Conservation (phyloP, 495 filamentous ascomycete genomes). For the Xylaria palmicola region DNA sequence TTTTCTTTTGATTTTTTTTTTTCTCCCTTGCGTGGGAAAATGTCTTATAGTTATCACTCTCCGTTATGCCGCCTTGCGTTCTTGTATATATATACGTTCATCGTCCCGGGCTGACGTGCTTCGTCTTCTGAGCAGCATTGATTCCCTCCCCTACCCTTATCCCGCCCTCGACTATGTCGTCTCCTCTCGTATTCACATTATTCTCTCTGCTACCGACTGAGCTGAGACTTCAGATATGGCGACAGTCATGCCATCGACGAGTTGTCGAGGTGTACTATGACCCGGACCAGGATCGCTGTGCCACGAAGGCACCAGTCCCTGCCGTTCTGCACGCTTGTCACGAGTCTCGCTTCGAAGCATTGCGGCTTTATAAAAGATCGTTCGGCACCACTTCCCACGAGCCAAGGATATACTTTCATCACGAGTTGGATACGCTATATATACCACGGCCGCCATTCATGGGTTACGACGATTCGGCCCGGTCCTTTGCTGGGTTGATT, state of each 20-base stretch:
- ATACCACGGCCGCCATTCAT: constrained; percentile 43
- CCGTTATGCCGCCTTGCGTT: neutral
- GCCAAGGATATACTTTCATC: constrained; percentile 44
- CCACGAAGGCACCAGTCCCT: constrained; percentile 39
- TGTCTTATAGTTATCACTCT: neutral
- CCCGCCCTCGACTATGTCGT: constrained; percentile 13
- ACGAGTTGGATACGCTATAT: constrained; percentile 48
- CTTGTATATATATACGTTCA: neutral
- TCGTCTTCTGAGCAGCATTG: neutral
- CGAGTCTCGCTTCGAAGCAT: constrained; percentile 46
- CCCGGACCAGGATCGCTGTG: constrained; percentile 29
- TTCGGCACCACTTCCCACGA: constrained; percentile 40
- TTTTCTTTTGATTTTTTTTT: too few species aligned
- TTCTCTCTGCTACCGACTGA: constrained; percentile 47
- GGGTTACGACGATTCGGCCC: constrained; percentile 47
- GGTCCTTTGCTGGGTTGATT: constrained; percentile 38
- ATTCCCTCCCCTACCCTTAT: neutral
- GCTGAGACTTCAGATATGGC: constrained; percentile 52
- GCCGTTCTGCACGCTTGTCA: constrained; percentile 39
- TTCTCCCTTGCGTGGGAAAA: neutral
- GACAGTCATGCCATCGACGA: constrained; percentile 37
- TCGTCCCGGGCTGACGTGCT: neutral
- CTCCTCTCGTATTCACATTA: constrained; percentile 32
- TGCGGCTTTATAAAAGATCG: constrained; percentile 37
- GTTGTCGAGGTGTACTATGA: constrained; percentile 44